Base-by-base conservation (phyloP, 441 rosid genomes). In the Gossypium davidsonii region DNA sequence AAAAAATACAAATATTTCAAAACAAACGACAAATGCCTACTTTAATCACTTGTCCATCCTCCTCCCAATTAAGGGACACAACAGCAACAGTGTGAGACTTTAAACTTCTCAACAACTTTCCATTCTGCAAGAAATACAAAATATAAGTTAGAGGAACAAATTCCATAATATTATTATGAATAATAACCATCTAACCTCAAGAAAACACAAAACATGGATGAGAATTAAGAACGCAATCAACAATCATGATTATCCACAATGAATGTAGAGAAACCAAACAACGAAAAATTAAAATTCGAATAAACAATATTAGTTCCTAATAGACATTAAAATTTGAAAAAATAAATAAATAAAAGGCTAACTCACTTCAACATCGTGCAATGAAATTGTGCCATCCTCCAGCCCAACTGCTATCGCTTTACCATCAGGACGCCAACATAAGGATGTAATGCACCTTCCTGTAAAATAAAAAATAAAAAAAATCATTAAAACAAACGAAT, bases 391-490 rank as follows among this genome's bases (percentile, higher is more conserved):
- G 73, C 97, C 97, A 73, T 94, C 94, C 77, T 92, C 97, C 0
- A 88, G 89, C 49, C 97, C 97, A 75, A 87, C 85, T 51, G 91
- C 97, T 70, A 91, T 82, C 10, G 91, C 91, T 76, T 90, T 94
- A 62, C 93, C 98, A 76, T 94, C 94, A 57, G 97, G 97, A 83
- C 87, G 89, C 96, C 97, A 94, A 56, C 96, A 89, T 76, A 94
- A 76, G 10, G 97, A 92, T 25, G 93, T 85, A 61, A 94, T 83
- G 48, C 85, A 60, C 80, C 83, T 86, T 72, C 97, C 97, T 94
- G 66, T 3, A 31, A 68, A 67, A 72, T n/a, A n/a, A n/a, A n/a
- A n/a, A n/a, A n/a, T n/a, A 53, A 62, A 79, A 57, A 79, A 59
- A 57, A 64, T 0, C 9, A 72, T 59, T 23, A 57, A 15, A 76